Conservation (phyloP, 129 eudicot genomes). For the Smallanthus sonchifolius region DNA sequence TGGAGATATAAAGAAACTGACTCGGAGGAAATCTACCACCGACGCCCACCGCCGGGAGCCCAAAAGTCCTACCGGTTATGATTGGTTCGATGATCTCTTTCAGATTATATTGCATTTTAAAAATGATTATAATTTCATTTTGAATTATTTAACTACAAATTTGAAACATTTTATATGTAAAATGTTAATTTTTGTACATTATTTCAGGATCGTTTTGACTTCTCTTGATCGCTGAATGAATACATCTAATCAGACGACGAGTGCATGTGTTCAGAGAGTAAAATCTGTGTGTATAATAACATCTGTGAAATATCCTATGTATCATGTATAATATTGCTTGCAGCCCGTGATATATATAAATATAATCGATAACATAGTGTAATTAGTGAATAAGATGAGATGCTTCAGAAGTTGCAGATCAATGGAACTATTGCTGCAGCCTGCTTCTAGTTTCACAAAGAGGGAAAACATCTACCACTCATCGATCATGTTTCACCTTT, state of each 20-base stretch:
- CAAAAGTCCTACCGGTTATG: constrained; percentile 51
- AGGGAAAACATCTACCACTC: neutral
- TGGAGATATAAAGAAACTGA: constrained; percentile 43
- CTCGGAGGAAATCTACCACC: constrained; percentile 41
- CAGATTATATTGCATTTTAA: too few species aligned
- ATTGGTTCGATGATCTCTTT: constrained; percentile 40
- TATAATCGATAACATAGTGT: neutral
- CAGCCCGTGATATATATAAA: constrained; percentile 16
- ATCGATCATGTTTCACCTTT: neutral
- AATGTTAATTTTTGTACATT: neutral
- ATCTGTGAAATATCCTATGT: neutral
- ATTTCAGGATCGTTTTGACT: constrained; percentile 61
- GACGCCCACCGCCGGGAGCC: constrained; percentile 23
- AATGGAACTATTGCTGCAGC: constrained; percentile 1
- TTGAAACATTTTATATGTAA: neutral
- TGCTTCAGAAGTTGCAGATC: constrained; percentile 27
- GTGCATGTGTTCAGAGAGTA: constrained; percentile 5
- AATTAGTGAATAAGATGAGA: constrained; percentile 20
- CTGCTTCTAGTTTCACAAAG: constrained; percentile 15
- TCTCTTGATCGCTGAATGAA: constrained; percentile 59
- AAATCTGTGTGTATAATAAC: neutral
- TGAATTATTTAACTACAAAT: too few species aligned
- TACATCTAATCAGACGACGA: neutral
- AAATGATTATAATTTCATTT: too few species aligned
- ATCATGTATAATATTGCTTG: neutral